Conservation (phyloP, 2,329 filamentous ascomycete species). For the Penicillium concentricum region DNA sequence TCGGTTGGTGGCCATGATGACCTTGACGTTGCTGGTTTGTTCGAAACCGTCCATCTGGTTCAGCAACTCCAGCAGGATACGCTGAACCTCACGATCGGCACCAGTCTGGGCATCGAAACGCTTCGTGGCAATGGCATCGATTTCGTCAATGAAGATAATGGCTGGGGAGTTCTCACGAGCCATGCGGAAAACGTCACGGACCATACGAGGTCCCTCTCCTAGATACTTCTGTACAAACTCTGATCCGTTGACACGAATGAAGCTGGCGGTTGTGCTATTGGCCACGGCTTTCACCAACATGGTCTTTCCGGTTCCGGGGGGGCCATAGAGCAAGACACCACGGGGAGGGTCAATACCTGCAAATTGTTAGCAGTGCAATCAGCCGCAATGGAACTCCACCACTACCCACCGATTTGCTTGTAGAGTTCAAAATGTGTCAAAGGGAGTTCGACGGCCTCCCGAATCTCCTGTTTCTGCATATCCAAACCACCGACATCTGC, state of each 20-base stretch:
- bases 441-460: slow-evolving; percentile 94
- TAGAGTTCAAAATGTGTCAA: slow-evolving; percentile 98
- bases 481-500: slow-evolving; percentile 96
- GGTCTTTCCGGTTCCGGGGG: slow-evolving; percentile 93
- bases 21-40: slow-evolving; percentile 98
- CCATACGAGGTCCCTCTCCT: slow-evolving; percentile 96
- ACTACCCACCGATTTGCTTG: slow-evolving; percentile 78
- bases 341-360: slow-evolving; percentile 85
- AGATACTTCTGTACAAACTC: slow-evolving; percentile 99
- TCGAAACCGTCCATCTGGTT: slow-evolving; percentile 99
- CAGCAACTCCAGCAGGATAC: slow-evolving; percentile 92
- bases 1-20: slow-evolving; percentile 99
- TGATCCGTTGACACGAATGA: slow-evolving; percentile 96
- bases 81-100: slow-evolving; percentile 96
- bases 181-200: slow-evolving; percentile 98
- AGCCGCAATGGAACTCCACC: not conserved
- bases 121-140: slow-evolving; percentile 98
- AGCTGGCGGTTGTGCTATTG: slow-evolving; percentile 96
- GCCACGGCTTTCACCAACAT: slow-evolving; percentile 98
- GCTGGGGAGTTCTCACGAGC: slow-evolving; percentile 95
- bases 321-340: slow-evolving; percentile 92
- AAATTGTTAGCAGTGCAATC: slow-evolving; percentile 19
- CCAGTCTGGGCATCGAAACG: slow-evolving; percentile 98
- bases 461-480: slow-evolving; percentile 99
- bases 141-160: slow-evolving; percentile 99